Evolutionary conservation across 257 asterid genomes (phyloP).

Genomic region (Misopates orontium): DNA sequence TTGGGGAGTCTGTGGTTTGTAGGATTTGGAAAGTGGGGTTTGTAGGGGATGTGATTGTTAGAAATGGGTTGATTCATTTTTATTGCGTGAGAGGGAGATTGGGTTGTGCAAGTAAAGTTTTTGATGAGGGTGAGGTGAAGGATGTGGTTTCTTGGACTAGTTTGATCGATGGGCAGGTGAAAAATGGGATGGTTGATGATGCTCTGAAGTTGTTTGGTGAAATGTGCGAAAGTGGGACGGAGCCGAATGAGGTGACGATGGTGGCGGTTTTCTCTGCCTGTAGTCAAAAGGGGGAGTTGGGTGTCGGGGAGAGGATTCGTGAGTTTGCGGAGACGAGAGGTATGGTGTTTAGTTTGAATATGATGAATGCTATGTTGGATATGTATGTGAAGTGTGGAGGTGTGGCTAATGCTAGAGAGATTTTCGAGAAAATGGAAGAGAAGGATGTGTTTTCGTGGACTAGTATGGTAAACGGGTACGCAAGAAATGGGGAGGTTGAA

Average conservation of each 20-base stretch:
- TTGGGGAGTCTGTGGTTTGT: conserved; percentile 55
- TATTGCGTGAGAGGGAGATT: conserved; percentile 50
- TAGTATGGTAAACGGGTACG: conserved; percentile 67
- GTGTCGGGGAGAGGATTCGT: conserved; percentile 44
- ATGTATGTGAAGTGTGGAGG: conserved; percentile 77
- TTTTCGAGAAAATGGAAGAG: conserved; percentile 53
- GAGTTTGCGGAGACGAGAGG: conserved; percentile 45
- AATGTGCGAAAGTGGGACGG: conserved; percentile 53
- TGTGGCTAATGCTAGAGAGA: conserved; percentile 49
- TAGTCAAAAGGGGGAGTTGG: conserved; percentile 61
- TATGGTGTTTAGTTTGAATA: conserved; percentile 43
- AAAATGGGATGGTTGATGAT: conserved; percentile 53
- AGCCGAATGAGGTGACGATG: conserved; percentile 78
- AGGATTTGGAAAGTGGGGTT: conserved; percentile 70
- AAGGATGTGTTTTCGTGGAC: conserved; percentile 84
- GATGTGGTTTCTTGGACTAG: conserved; percentile 92
- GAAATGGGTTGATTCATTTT: conserved; percentile 70
- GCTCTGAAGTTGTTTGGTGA: conserved; percentile 61
- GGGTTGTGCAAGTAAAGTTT: conserved; percentile 43
- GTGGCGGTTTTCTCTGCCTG: conserved; percentile 67
- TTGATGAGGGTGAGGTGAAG: conserved; percentile 47
- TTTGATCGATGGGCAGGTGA: conserved; percentile 64
- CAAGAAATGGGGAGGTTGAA: conserved; percentile 62
- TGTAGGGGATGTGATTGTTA: conserved; percentile 53
- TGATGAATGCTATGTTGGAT: conserved; percentile 70